phyloP scores from a whole-genome alignment of 441 rosid species.

The Gossypium schwendimanii region DNA sequence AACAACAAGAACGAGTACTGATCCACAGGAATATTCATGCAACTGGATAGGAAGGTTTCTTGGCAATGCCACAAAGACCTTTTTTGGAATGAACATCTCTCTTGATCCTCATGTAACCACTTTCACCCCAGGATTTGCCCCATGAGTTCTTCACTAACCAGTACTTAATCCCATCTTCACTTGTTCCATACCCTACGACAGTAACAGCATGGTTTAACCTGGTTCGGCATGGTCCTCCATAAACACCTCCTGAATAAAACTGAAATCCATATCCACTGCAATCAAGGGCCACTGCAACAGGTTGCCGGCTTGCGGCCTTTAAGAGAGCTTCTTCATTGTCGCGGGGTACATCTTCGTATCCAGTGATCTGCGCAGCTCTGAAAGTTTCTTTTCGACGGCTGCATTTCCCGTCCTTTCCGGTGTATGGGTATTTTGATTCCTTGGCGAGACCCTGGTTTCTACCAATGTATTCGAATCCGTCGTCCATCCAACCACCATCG shows the following conservation, averaged over 20 bases:
- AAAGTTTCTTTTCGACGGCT: background rate
- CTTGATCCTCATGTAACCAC: constrained; percentile 37
- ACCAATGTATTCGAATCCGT: constrained; percentile 23
- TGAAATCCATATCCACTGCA: constrained; percentile 19
- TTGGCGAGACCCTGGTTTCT: constrained; percentile 19
- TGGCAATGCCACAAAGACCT: constrained; percentile 44
- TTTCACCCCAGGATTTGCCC: constrained; percentile 33
- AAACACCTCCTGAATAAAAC: constrained; percentile 28
- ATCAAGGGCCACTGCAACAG: constrained; percentile 35
- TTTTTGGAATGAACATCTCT: constrained; percentile 25
- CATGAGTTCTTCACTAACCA: constrained; percentile 44
- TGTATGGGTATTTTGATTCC: constrained; percentile 31
- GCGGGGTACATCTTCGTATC: constrained; percentile 30
- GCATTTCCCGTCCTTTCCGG: constrained; percentile 13
- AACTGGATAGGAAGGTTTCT: constrained; percentile 31
- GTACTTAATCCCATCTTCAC: constrained; percentile 30
- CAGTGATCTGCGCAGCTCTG: constrained; percentile 20
- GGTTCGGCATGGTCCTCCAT: constrained; percentile 27
- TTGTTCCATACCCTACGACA: constrained; percentile 31
- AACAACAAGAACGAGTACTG: no score
- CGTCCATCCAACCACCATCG: constrained; percentile 23
- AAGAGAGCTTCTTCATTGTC: constrained; percentile 28
- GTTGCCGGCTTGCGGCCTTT: constrained; percentile 34
- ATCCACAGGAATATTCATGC: background rate
- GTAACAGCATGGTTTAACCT: constrained; percentile 31